phyloP scores from a whole-genome alignment of 208 protist genomes.

The Acanthamoeba sp. region DNA sequence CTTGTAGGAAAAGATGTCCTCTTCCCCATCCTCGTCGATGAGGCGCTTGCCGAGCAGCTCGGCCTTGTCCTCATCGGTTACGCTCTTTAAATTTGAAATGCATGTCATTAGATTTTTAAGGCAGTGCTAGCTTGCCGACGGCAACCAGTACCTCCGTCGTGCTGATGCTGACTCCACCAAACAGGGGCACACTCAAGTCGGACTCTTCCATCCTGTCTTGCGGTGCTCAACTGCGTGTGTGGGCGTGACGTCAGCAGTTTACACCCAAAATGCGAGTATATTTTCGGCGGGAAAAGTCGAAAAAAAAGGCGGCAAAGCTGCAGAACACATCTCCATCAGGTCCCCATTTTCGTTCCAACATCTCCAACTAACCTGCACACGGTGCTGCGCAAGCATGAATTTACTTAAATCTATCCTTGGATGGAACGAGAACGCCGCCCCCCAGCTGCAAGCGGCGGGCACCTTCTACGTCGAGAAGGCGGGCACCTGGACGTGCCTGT shows the following conservation, averaged over 20 bases:
- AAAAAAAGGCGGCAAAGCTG: not conserved
- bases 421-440: not conserved
- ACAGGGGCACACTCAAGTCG: constrained; percentile 20
- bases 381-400: not conserved
- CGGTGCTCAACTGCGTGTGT: too few relatives aligned
- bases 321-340: not conserved
- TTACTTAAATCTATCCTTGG: constrained; percentile 1
- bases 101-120: not conserved
- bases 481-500: not conserved
- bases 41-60: not conserved
- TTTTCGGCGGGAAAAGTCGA: not conserved
- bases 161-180: constrained; percentile 10
- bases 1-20: constrained; percentile 5
- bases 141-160: not conserved
- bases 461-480: constrained; percentile 26
- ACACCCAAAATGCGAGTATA: not conserved
- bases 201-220: not conserved
- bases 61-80: not conserved
- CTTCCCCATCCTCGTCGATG: not conserved
- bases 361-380: not conserved
- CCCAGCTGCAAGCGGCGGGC: constrained; percentile 3
- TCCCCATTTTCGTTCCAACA: too few relatives aligned
- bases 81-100: not conserved
- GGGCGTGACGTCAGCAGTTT: not conserved
- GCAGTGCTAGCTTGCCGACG: too few relatives aligned